Evolutionary conservation across 1,284 basidiomycete species (phyloP).

Genomic region (Anthracocystis walkeri): DNA sequence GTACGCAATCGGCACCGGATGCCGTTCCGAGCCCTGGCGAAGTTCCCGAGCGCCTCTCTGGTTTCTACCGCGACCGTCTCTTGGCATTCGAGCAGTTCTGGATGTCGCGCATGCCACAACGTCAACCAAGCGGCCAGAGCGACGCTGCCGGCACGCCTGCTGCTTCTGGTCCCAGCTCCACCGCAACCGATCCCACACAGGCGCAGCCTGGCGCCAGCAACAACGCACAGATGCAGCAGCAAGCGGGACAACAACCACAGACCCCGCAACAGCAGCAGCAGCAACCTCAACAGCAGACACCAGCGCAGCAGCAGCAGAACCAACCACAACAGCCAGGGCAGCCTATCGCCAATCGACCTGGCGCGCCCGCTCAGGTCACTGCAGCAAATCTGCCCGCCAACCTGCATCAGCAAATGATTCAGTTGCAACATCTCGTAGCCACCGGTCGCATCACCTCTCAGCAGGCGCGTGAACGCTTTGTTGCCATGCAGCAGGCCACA

Average conservation of each 20-base stretch:
- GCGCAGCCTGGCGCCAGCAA: constrained; percentile 10
- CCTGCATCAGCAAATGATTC: constrained; percentile 59
- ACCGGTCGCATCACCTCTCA: constrained; percentile 59
- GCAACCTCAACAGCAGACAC: constrained; percentile 10
- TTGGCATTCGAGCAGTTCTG: constrained; percentile 63
- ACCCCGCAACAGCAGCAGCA: constrained; percentile 28
- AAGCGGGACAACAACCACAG: constrained; percentile 19
- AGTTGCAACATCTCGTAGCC: constrained; percentile 55
- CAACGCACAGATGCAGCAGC: constrained; percentile 18
- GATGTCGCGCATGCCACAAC: constrained; percentile 57
- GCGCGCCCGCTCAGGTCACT: constrained; percentile 20
- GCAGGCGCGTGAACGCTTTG: constrained; percentile 59
- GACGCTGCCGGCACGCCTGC: constrained; percentile 35
- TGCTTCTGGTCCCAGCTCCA: constrained; percentile 15
- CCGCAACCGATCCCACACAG: constrained; percentile 16
- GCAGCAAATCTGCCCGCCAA: constrained; percentile 41
- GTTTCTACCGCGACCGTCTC: constrained; percentile 60
- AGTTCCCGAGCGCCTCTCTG: constrained; percentile 60
- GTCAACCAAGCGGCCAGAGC: constrained; percentile 41
- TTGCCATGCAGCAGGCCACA: constrained; percentile 59
- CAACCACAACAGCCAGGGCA: constrained; percentile 23
- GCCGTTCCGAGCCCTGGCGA: constrained; percentile 55
- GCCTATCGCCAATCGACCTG: constrained; percentile 14
- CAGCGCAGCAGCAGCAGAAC: constrained; percentile 13
- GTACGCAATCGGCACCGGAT: constrained; percentile 42